Conservation (phyloP, 495 filamentous ascomycete genomes). For the Hypoxylon subgilvum region DNA sequence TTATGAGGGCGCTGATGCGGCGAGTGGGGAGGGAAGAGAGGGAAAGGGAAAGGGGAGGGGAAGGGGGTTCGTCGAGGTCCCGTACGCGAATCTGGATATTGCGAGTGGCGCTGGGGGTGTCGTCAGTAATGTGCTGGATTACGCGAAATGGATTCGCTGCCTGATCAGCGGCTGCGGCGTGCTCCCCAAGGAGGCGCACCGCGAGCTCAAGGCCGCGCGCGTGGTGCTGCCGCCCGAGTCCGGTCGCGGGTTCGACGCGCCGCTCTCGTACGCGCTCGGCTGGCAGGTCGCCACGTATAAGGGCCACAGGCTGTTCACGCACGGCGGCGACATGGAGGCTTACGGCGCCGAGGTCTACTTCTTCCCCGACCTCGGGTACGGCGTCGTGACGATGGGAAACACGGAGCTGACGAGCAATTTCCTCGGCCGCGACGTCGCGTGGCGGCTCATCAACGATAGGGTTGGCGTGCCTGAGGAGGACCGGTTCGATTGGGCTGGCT, state of each 20-base stretch:
- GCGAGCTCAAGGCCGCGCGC: slow-evolving; percentile 46
- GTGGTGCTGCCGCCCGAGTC: slow-evolving; percentile 31
- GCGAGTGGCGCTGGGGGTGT: slow-evolving; percentile 58
- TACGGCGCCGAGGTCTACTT: slow-evolving; percentile 54
- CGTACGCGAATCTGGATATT: slow-evolving; percentile 26
- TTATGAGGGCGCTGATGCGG: neutral
- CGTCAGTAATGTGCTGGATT: slow-evolving; percentile 60
- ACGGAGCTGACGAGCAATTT: slow-evolving; percentile 42
- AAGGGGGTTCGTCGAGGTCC: slow-evolving; percentile 23
- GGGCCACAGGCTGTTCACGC: slow-evolving; percentile 51
- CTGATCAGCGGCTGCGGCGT: slow-evolving; percentile 31
- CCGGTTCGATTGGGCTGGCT: slow-evolving; percentile 40
- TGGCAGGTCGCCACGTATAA: slow-evolving; percentile 53
- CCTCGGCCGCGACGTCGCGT: slow-evolving; percentile 42
- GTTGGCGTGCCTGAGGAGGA: slow-evolving; percentile 41
- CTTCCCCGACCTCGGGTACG: slow-evolving; percentile 53
- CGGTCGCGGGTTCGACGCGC: slow-evolving; percentile 27
- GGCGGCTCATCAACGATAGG: slow-evolving; percentile 51
- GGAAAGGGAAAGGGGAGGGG: neutral
- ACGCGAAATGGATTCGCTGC: slow-evolving; percentile 55
- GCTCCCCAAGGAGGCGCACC: slow-evolving; percentile 44
- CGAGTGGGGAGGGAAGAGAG: neutral
- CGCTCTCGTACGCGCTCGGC: slow-evolving; percentile 51
- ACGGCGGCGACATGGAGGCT: slow-evolving; percentile 54
- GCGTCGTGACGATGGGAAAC: slow-evolving; percentile 56